Percentiles rank a stretch among this genome's conserved stretches.
Conservation (phyloP, 768 basidiomycete genomes). For the Russula emetica region DNA sequence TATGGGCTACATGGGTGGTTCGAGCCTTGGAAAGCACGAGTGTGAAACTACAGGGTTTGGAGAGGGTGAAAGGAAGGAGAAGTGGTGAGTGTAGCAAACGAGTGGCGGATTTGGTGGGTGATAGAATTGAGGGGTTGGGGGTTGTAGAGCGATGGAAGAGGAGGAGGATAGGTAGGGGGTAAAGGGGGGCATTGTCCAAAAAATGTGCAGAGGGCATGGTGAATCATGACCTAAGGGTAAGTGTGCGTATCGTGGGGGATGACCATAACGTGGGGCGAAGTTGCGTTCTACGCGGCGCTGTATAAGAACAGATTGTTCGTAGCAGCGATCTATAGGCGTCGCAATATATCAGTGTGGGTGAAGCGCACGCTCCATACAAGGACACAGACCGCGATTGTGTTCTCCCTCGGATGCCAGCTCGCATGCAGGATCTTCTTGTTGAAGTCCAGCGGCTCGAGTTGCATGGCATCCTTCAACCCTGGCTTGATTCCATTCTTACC, state of each 20-base stretch:
- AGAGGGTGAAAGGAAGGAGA: background rate
- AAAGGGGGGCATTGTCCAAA: slow-evolving; percentile 23
- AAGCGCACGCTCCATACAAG: background rate
- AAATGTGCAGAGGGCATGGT: slow-evolving; percentile 15
- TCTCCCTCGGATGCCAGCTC: slow-evolving; percentile 97
- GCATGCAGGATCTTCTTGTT: slow-evolving; percentile 97
- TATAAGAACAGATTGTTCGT: slow-evolving; percentile 94
- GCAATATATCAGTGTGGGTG: background rate
- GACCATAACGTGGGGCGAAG: background rate
- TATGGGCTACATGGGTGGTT: slow-evolving; percentile 4
- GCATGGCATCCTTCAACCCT: slow-evolving; percentile 82
- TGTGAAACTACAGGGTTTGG: background rate
- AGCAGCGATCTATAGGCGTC: slow-evolving; percentile 73
- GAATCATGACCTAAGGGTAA: slow-evolving; percentile 6
- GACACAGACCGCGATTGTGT: slow-evolving; percentile 86
- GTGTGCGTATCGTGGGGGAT: slow-evolving; percentile 8
- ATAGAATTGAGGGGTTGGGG: slow-evolving; percentile 6
- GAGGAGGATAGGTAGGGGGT: slow-evolving; percentile 1
- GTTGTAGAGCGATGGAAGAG: background rate
- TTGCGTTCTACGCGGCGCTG: slow-evolving; percentile 49
- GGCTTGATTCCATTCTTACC: slow-evolving; percentile 74
- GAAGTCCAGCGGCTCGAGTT: slow-evolving; percentile 81
- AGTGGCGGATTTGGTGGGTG: slow-evolving; percentile 15
- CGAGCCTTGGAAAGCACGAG: background rate
- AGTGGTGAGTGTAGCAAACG: slow-evolving; percentile 15